Evolutionary conservation across 2,329 filamentous ascomycete genomes (phyloP), one percentile per base, ranked within the genome.

Genomic region (Pleurostoma richardsiae): DNA sequence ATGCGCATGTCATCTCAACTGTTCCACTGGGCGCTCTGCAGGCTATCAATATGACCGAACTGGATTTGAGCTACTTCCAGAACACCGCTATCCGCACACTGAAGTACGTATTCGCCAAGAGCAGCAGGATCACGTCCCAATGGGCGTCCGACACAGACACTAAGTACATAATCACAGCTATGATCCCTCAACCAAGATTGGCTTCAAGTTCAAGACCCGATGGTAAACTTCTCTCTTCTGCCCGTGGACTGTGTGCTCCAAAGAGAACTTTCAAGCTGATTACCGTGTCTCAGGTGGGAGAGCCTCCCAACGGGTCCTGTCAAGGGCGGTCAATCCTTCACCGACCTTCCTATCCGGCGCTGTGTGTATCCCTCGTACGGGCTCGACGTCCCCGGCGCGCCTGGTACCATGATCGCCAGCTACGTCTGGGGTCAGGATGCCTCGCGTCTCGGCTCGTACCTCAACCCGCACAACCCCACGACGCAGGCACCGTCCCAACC

Each of bases 301-400:
- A 45, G 46, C 29, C 51, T 58, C 27, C 26, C 51, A 1, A 54
- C 49, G 2, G 55, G 55, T n/a, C 31, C 51, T 6, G 57, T 57
- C 45, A 39, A 54, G 31, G 57, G 56, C 31, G 57, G 57, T 1
- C 55, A 59, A 33, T 56, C 55, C 28, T 58, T 47, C 40, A 56
- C 62, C 4, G 61, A 65, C 31, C 53, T 65, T 1, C 61, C 61
- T 0, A 56, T 65, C 7, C 58, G 61, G 0, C 56, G 59, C 27
- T 62, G 56, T 2, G 62, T 65, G 1, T 65, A 65, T 33, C 62
- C 61, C 0, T 65, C 62, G 0, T 64, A 64, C 29, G 56, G 55
- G 4, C n/a, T 58, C 6, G 48, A 56, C 42, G 42, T 54, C 19
- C 39, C 43, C 6, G 45, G 42, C 33, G 56, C 56, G 4, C 51